Conservation (phyloP, 1,284 basidiomycete genomes). For the Trichosporon coremiiforme region DNA sequence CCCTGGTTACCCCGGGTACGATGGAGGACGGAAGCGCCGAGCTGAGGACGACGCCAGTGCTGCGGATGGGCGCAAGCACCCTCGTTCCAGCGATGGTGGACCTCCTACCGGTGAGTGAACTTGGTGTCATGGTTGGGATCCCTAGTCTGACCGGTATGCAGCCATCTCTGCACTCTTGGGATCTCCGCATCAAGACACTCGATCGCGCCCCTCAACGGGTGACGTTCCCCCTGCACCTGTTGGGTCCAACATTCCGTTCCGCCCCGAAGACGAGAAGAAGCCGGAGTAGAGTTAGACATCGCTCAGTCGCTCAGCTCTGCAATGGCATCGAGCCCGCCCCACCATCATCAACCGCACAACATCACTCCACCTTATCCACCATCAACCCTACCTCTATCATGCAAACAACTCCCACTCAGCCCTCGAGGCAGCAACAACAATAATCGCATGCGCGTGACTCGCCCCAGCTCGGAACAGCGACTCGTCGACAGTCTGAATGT, state of each 20-base stretch:
- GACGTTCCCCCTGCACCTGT: slow-evolving; percentile 18
- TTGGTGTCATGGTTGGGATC: slow-evolving; percentile 9
- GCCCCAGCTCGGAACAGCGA: slow-evolving; percentile 6
- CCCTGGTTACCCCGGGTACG: slow-evolving; percentile 35
- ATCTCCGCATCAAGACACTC: slow-evolving; percentile 43
- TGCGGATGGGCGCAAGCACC: slow-evolving; percentile 34
- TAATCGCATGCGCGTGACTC: slow-evolving; percentile 10
- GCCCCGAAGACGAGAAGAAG: slow-evolving; percentile 14
- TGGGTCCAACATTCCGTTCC: slow-evolving; percentile 1
- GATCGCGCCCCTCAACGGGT: slow-evolving; percentile 37
- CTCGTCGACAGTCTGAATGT: slow-evolving; percentile 16
- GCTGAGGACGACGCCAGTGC: slow-evolving; percentile 36
- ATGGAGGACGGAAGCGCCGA: slow-evolving; percentile 43
- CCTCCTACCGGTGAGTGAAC: slow-evolving; percentile 20
- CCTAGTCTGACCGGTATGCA: slow-evolving; percentile 15
- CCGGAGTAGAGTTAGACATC: not conserved
- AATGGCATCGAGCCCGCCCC: not conserved
- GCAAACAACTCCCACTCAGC: slow-evolving; percentile 13
- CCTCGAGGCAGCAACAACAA: slow-evolving; percentile 6
- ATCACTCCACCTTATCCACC: not conserved
- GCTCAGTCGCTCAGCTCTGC: not conserved
- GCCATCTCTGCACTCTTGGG: slow-evolving; percentile 52
- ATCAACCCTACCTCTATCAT: not conserved
- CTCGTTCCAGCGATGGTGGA: slow-evolving; percentile 23
- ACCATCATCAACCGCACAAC: not conserved